Evolutionary conservation across 148 eudicot species (phyloP).

Genomic region (Silene conica): DNA sequence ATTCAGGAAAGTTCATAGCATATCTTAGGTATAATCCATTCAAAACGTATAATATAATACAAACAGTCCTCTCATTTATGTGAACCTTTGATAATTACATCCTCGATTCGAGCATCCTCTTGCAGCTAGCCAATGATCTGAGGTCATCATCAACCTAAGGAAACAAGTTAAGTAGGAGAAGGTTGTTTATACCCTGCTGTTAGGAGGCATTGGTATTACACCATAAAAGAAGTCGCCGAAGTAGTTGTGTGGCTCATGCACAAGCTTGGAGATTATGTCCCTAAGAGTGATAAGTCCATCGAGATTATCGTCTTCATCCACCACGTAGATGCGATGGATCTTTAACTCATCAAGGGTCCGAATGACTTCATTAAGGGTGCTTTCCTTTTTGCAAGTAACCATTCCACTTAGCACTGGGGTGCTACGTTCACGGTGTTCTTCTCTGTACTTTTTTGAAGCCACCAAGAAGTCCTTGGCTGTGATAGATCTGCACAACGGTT

Average conservation of each 20-base stretch:
- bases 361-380: slow-evolving; percentile 67
- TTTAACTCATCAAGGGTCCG: slow-evolving; percentile 63
- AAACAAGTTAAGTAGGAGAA: background rate
- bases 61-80: slow-evolving; percentile 2
- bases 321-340: slow-evolving; percentile 82
- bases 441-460: slow-evolving; percentile 64
- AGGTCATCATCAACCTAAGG: slow-evolving; percentile 4
- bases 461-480: slow-evolving; percentile 82
- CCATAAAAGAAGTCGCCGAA: slow-evolving; percentile 98
- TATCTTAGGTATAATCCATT: slow-evolving; percentile 11
- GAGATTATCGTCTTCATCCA: slow-evolving; percentile 55
- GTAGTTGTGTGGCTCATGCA: slow-evolving; percentile 85
- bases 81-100: slow-evolving; percentile 20
- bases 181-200: slow-evolving; percentile 51
- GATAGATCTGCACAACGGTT: slow-evolving; percentile 57
- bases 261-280: slow-evolving; percentile 93
- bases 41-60: slow-evolving; percentile 12
- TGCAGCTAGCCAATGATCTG: slow-evolving; percentile 15
- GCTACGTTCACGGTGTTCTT: slow-evolving; percentile 39
- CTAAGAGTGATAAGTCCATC: slow-evolving; percentile 87
- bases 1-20: slow-evolving; percentile 20
- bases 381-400: slow-evolving; percentile 59
- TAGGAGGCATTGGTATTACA: slow-evolving; percentile 61
- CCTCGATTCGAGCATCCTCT: background rate
- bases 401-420: slow-evolving; percentile 46